Percentiles rank a stretch among this genome's conserved stretches.
phyloP scores from a whole-genome alignment of 2,329 filamentous ascomycete species.

The Colletotrichum melonis region DNA sequence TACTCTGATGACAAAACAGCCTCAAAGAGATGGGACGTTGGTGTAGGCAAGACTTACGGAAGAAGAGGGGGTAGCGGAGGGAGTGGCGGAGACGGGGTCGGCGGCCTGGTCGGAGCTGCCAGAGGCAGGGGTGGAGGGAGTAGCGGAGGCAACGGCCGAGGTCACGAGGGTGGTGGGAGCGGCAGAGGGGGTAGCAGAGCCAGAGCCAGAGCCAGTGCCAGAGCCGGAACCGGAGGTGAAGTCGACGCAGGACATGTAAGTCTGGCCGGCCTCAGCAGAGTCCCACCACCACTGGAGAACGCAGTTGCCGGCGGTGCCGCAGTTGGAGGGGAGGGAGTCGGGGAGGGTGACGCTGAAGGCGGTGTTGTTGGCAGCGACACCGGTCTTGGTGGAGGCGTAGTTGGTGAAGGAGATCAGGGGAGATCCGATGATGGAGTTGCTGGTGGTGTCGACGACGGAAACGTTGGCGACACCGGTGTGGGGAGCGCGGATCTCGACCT shows the following conservation, averaged over 20 bases:
- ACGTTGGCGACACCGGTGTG: slow-evolving; percentile 55
- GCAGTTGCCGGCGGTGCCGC: slow-evolving; percentile 59
- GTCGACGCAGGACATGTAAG: slow-evolving; percentile 73
- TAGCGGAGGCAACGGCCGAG: slow-evolving; percentile 15
- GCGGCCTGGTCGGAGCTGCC: slow-evolving; percentile 13
- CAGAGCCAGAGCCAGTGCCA: slow-evolving; percentile 14
- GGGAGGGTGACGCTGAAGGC: slow-evolving; percentile 68
- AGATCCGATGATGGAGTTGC: slow-evolving; percentile 59
- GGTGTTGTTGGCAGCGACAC: slow-evolving; percentile 40
- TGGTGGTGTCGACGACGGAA: slow-evolving; percentile 57
- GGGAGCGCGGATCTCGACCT: slow-evolving; percentile 52
- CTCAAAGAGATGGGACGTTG: background rate
- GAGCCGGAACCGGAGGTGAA: slow-evolving; percentile 49
- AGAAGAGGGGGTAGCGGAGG: slow-evolving; percentile 5
- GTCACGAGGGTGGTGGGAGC: slow-evolving; percentile 28
- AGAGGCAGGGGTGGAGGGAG: slow-evolving; percentile 14
- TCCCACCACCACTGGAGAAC: slow-evolving; percentile 74
- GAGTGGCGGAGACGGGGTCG: slow-evolving; percentile 14
- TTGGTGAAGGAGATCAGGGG: slow-evolving; percentile 58
- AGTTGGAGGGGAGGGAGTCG: slow-evolving; percentile 54
- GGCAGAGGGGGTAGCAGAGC: slow-evolving; percentile 7
- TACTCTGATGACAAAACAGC: background rate
- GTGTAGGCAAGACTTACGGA: slow-evolving; percentile 9
- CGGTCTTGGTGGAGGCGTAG: slow-evolving; percentile 42
- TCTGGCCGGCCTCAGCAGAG: slow-evolving; percentile 66